Conservation (phyloP, 257 asterid species). For the Fraxinus quadrangulata region DNA sequence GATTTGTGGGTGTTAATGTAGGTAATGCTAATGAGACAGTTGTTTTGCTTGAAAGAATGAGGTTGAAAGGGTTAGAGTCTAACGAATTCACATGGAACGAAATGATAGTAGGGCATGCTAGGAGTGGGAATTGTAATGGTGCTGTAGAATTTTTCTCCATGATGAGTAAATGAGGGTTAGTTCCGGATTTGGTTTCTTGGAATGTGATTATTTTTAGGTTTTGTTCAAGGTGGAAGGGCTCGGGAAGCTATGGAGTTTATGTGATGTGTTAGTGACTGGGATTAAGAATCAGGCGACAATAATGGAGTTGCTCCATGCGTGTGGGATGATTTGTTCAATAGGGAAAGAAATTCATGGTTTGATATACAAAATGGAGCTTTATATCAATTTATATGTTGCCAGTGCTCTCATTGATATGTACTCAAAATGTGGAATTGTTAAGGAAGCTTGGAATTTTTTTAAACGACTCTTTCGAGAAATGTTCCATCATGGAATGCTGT, state of each 20-base stretch:
- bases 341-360: slow-evolving; percentile 62
- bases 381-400: slow-evolving; percentile 49
- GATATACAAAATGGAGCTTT: slow-evolving; percentile 41
- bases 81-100: slow-evolving; percentile 65
- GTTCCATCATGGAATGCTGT: slow-evolving; percentile 61
- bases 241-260: slow-evolving; percentile 43
- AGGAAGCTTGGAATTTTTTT: slow-evolving; percentile 43
- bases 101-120: slow-evolving; percentile 51
- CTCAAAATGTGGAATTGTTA: slow-evolving; percentile 58
- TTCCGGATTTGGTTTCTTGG: slow-evolving; percentile 64
- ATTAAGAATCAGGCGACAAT: slow-evolving; percentile 57
- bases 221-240: slow-evolving; percentile 46
- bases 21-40: slow-evolving; percentile 46
- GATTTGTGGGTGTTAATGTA: slow-evolving; percentile 47
- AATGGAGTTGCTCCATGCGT: slow-evolving; percentile 51
- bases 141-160: slow-evolving; percentile 40
- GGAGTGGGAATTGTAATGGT: slow-evolving; percentile 51
- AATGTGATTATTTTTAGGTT: slow-evolving; percentile 64
- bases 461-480: slow-evolving; percentile 38
- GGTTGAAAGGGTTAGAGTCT: slow-evolving; percentile 43
- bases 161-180: slow-evolving; percentile 48
- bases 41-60: slow-evolving; percentile 54
- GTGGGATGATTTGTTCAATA: slow-evolving; percentile 52
- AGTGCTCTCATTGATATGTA: slow-evolving; percentile 67
- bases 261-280: slow-evolving; percentile 44